Conservation (phyloP, 345 rosid species). For the Eucalyptus caleyi region DNA sequence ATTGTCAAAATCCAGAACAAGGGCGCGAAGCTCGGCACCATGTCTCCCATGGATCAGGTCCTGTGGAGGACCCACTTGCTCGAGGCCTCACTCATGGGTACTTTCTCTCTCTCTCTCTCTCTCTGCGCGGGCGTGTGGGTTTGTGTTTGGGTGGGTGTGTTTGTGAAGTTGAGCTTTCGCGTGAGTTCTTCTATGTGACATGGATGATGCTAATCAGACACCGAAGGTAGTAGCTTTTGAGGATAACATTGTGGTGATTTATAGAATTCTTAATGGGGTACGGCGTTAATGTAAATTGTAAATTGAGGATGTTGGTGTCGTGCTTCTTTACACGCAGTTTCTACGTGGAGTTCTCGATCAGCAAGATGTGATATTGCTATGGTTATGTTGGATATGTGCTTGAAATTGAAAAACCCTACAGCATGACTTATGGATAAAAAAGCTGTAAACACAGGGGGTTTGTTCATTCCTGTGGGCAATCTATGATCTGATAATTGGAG, state of each 20-base stretch:
- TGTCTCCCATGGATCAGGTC: conserved; percentile 99
- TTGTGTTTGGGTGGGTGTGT: not conserved
- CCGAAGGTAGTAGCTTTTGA: not conserved
- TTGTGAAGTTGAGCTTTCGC: not conserved
- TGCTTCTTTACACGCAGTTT: not conserved
- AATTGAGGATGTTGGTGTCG: not conserved
- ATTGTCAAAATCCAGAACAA: conserved; percentile 94
- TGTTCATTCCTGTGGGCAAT: not conserved
- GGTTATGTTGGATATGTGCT: not conserved
- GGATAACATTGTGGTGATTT: not conserved
- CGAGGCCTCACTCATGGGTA: conserved; percentile 95
- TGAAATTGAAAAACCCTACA: not conserved
- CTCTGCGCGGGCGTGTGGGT: not conserved
- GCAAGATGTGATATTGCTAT: not conserved
- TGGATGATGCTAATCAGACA: not conserved
- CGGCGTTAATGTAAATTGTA: not conserved
- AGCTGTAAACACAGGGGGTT: not conserved
- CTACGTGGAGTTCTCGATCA: not conserved
- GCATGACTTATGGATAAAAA: not conserved
- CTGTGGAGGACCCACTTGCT: conserved; percentile 97
- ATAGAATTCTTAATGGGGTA: not conserved
- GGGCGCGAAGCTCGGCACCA: conserved; percentile 93
- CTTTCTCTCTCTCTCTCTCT: not conserved
- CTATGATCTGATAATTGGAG: not conserved
- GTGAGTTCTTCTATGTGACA: not conserved